Conservation (phyloP, 257 asterid species). For the Verbascum thapsus region DNA sequence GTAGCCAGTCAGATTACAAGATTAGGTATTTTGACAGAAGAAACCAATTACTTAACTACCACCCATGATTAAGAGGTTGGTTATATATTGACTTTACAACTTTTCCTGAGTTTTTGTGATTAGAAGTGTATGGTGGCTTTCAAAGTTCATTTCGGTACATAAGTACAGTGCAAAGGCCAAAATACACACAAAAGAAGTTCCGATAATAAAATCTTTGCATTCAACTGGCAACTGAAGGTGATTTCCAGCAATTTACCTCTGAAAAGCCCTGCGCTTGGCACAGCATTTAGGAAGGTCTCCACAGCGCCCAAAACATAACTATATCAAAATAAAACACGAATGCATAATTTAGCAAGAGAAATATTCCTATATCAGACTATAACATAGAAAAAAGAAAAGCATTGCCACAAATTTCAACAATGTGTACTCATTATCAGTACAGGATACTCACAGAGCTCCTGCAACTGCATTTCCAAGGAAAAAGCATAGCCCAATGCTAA, state of each 20-base stretch:
- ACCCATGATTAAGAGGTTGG: conserved; percentile 6
- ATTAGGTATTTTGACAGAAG: not conserved
- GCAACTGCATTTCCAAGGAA: conserved; percentile 99
- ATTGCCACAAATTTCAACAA: too few relatives aligned
- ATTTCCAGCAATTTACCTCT: conserved; percentile 57
- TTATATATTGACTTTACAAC: not conserved
- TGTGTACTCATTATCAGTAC: not conserved
- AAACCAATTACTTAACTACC: conserved; percentile 13
- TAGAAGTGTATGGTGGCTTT: not conserved
- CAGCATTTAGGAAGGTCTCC: conserved; percentile 92
- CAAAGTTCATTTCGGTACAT: too few relatives aligned
- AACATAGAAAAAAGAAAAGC: conserved; percentile 7
- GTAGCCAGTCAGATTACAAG: conserved; percentile 5
- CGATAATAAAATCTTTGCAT: conserved; percentile 3
- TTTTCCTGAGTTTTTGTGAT: conserved; percentile 14
- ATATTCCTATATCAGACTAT: conserved; percentile 12
- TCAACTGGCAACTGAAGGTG: conserved; percentile 14
- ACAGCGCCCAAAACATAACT: conserved; percentile 99
- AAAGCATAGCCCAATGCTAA: conserved; percentile 97
- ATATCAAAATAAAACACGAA: conserved; percentile 34
- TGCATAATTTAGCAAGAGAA: conserved; percentile 27
- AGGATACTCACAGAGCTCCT: conserved; percentile 90
- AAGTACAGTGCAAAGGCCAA: too few relatives aligned
- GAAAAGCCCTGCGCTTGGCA: conserved; percentile 94
- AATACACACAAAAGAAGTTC: not conserved